phyloP scores from a whole-genome alignment of 73 alveolate species.

The Paraurostyla sp. region DNA sequence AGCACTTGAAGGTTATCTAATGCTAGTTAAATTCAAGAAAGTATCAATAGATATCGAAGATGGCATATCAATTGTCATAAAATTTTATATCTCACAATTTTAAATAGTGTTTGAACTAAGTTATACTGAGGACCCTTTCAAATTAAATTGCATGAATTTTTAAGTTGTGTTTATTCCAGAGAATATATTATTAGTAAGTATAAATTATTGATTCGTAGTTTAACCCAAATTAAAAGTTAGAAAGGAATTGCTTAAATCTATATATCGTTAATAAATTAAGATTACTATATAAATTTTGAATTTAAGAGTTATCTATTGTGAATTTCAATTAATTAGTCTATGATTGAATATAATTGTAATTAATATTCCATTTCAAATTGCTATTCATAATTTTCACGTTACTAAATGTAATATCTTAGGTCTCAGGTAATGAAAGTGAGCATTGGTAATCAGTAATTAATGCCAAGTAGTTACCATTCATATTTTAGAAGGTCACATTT shows the following conservation, averaged over 20 bases:
- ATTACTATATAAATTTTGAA: background rate
- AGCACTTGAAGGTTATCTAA: too few relatives aligned
- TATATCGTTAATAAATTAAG: background rate
- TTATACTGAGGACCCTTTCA: too few relatives aligned
- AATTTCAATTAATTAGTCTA: background rate
- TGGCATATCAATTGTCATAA: too few relatives aligned
- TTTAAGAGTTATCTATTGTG: background rate
- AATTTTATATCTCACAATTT: too few relatives aligned
- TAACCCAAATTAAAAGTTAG: too few relatives aligned
- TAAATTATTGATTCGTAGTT: too few relatives aligned
- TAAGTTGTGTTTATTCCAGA: too few relatives aligned
- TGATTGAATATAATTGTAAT: background rate
- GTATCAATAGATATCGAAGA: too few relatives aligned
- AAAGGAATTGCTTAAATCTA: background rate
- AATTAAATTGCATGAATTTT: too few relatives aligned
- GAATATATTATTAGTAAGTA: too few relatives aligned
- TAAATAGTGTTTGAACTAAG: too few relatives aligned
- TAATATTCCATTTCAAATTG: conserved; percentile 24
- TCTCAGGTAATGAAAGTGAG: background rate
- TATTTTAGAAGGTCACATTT: background rate
- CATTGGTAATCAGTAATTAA: background rate
- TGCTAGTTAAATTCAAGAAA: too few relatives aligned
- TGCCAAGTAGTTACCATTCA: background rate
- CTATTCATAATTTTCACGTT: background rate
- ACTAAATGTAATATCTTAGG: background rate